Evolutionary conservation across 2,329 filamentous ascomycete species (phyloP), one percentile per base, ranked within the genome.

Genomic region (Ceratocystis colombiana): DNA sequence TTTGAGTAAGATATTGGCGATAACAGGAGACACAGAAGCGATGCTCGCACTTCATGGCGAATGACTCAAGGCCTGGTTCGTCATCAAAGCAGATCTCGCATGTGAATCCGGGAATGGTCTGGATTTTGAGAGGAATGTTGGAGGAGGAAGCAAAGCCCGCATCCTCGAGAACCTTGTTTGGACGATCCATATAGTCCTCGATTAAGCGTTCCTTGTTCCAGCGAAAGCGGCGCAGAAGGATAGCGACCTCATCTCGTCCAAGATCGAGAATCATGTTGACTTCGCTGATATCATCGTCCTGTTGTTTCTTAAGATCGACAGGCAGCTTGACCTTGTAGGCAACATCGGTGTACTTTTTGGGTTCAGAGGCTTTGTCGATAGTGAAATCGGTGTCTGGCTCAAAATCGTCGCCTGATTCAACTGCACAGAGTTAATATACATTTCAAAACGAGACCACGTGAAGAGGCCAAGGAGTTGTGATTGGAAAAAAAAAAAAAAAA

Each of bases 1-100:
- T 99, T 72, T 96, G 92, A 1, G 80, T 83, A 30, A 99, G 78
- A 72, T 99, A 99, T 64, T 96, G 91, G 30, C 86, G 82, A 74
- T 96, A 99, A 78, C 94, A 99, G 72, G 90, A 84, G 44, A 92
- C 86, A 71, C 94, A 99, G 75, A 94, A 99, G 63, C 94, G 84
- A 75, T 99, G 94, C 1, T 87, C 90, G 75, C 94, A 99, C 73
- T 90, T 96, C 84, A 99, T 90, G 30, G 93, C 90, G 76, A 96
- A 97, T 1, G 89, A 91, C 74, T 89, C 75, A 22, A 96, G 77
- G 0, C 83, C 85, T 0, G 85, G 80, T 22, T 83, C 88, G 70
- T 99, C 94, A 72, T 97, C 92, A 75, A 89, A 97, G 78, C 94
- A 99, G 70, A 99, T 99, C 69, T 96, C 91, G 77, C 94, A 99